phyloP scores from a whole-genome alignment of 1,139 yeast genomes.

The Saccharomyces hybrid region DNA sequence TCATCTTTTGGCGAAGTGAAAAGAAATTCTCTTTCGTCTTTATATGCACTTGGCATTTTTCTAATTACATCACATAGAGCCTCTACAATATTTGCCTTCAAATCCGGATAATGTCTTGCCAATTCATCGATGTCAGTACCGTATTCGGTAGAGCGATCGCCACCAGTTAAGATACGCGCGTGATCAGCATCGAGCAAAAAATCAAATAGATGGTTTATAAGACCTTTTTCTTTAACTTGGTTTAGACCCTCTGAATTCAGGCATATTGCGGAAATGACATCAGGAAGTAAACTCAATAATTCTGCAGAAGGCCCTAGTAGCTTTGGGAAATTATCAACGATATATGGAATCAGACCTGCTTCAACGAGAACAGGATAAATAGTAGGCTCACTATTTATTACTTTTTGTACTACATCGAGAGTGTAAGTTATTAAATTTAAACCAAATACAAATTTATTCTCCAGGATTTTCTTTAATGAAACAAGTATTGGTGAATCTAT shows the following conservation, averaged over 20 bases:
- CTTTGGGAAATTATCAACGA: slow-evolving; percentile 47
- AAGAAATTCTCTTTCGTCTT: slow-evolving; percentile 37
- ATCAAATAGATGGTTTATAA: slow-evolving; percentile 45
- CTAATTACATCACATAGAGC: slow-evolving; percentile 45
- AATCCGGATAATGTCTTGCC: slow-evolving; percentile 72
- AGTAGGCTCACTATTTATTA: slow-evolving; percentile 88
- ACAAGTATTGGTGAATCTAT: slow-evolving; percentile 74
- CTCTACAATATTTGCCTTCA: slow-evolving; percentile 52
- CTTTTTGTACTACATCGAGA: slow-evolving; percentile 59
- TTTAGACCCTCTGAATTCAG: slow-evolving; percentile 67
- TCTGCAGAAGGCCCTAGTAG: slow-evolving; percentile 53
- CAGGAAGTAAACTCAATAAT: slow-evolving; percentile 58
- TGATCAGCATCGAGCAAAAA: slow-evolving; percentile 43
- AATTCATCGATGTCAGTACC: slow-evolving; percentile 76
- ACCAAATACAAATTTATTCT: slow-evolving; percentile 58
- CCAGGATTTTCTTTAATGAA: slow-evolving; percentile 54
- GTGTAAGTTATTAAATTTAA: slow-evolving; percentile 57
- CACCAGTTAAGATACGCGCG: slow-evolving; percentile 43
- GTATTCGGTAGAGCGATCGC: slow-evolving; percentile 46
- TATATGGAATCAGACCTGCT: slow-evolving; percentile 61
- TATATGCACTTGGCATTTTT: slow-evolving; percentile 39
- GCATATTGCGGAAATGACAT: slow-evolving; percentile 76
- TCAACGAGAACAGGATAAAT: slow-evolving; percentile 77
- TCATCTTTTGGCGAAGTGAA: slow-evolving; percentile 35
- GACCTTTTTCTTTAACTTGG: slow-evolving; percentile 42